phyloP scores from a whole-genome alignment of 2,329 filamentous ascomycete species.

The Fusarium brevicatenulatum region DNA sequence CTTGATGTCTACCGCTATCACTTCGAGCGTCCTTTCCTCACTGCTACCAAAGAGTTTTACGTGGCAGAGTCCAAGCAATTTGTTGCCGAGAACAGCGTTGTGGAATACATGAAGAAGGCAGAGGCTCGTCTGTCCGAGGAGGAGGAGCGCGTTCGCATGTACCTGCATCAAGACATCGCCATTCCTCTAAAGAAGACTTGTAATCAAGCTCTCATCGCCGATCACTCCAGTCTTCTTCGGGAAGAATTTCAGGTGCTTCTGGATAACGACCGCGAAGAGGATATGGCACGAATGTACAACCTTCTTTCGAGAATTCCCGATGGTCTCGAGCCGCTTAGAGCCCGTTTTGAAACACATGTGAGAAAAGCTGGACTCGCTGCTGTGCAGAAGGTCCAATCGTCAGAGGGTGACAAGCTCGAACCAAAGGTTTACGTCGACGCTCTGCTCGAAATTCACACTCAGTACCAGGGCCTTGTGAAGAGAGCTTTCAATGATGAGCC shows the following conservation, averaged over 20 bases:
- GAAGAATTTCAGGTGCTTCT: constrained; percentile 96
- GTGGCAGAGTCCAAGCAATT: constrained; percentile 93
- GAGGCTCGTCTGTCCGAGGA: constrained; percentile 90
- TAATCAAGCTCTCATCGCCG: constrained; percentile 87
- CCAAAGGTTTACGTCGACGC: constrained; percentile 98
- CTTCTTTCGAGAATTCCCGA: constrained; percentile 89
- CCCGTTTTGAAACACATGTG: constrained; percentile 91
- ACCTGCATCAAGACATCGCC: constrained; percentile 90
- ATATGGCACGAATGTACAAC: constrained; percentile 96
- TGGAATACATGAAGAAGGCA: constrained; percentile 99
- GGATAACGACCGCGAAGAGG: constrained; percentile 93
- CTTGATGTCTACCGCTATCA: constrained; percentile 93
- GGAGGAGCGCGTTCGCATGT: constrained; percentile 91
- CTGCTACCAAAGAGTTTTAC: constrained; percentile 87
- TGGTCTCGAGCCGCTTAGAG: constrained; percentile 87
- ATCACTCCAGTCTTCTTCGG: constrained; percentile 84
- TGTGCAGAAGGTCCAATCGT: constrained; percentile 87
- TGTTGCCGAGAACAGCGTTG: constrained; percentile 94
- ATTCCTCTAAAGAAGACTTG: constrained; percentile 85
- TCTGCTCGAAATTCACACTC: constrained; percentile 90
- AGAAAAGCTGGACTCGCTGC: constrained; percentile 87
- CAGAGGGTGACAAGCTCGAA: constrained; percentile 88
- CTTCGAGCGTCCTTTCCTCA: constrained; percentile 93
- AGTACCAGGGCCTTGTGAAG: constrained; percentile 92
- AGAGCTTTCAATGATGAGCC: constrained; percentile 94